Evolutionary conservation across 164 flowering plant species (phyloP).

Genomic region (Chloranthus sessilifolius): DNA sequence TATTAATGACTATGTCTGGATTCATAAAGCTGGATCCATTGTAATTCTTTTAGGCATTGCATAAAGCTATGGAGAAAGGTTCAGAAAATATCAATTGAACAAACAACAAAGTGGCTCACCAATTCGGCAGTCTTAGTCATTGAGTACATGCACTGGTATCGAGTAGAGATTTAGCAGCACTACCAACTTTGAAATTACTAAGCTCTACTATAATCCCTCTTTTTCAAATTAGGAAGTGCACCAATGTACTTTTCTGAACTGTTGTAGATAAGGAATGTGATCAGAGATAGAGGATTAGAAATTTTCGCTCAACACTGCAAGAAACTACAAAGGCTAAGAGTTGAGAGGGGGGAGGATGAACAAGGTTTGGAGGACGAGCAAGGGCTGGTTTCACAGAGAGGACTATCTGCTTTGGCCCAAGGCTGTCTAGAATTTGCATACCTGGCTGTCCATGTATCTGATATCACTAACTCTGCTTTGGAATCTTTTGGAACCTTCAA

Average conservation of each 20-base stretch:
- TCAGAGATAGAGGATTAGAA: conserved; percentile 77
- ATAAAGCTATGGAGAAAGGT: too few relatives aligned
- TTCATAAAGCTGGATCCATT: too few relatives aligned
- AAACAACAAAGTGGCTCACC: too few relatives aligned
- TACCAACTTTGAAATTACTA: too few relatives aligned
- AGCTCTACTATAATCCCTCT: too few relatives aligned
- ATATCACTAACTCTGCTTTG: conserved; percentile 70
- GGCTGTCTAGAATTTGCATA: conserved; percentile 82
- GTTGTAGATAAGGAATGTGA: conserved; percentile 62
- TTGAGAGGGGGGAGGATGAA: conserved; percentile 90
- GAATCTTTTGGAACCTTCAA: conserved; percentile 53
- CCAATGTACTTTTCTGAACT: conserved; percentile 12
- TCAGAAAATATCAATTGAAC: too few relatives aligned
- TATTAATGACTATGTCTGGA: too few relatives aligned
- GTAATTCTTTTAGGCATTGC: too few relatives aligned
- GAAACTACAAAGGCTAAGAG: conserved; percentile 61
- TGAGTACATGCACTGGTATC: too few relatives aligned
- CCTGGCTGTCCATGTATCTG: conserved; percentile 83
- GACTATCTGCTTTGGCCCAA: conserved; percentile 67
- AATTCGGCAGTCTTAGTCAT: too few relatives aligned
- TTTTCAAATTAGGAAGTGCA: too few relatives aligned
- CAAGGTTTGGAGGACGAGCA: conserved; percentile 81
- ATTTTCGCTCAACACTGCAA: conserved; percentile 52
- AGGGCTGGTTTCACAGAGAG: conserved; percentile 82
- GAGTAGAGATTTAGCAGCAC: too few relatives aligned